These are phyloP conservation scores for Penstemon eatonii DNA, from an alignment of 257 asterid genomes.

Conservation along the genomic window DNA sequence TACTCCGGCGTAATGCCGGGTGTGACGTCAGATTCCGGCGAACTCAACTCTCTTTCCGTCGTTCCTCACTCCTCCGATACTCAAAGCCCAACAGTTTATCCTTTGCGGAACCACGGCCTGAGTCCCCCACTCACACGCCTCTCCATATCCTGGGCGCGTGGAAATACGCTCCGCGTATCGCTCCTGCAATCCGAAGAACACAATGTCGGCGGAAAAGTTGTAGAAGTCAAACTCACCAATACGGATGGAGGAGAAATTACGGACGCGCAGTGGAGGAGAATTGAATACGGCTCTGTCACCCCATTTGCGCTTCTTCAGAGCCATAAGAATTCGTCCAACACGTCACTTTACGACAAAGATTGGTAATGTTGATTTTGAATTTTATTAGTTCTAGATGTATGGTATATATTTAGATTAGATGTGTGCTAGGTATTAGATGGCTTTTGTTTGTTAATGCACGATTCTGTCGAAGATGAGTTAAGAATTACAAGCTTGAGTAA, in stretches of 20 bases:
- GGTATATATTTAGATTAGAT: too few species aligned
- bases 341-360: conserved; percentile 47
- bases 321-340: conserved; percentile 53
- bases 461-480: background rate
- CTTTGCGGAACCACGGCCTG: conserved; percentile 54
- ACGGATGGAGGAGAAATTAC: conserved; percentile 56
- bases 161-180: conserved; percentile 82
- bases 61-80: conserved; percentile 46
- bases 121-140: conserved; percentile 54
- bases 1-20: conserved; percentile 79
- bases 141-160: conserved; percentile 86
- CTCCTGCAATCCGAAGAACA: conserved; percentile 44
- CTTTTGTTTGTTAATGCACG: conserved; percentile 10
- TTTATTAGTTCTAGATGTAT: too few species aligned
- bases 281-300: conserved; percentile 81
- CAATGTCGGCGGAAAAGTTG: conserved; percentile 60
- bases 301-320: conserved; percentile 95
- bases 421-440: conserved; percentile 15
- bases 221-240: conserved; percentile 63
- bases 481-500: too few species aligned
- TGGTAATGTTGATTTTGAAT: conserved; percentile 42
- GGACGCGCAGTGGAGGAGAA: conserved; percentile 70
- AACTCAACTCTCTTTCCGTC: conserved; percentile 41
- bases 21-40: conserved; percentile 52
- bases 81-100: conserved; percentile 41